phyloP scores from a whole-genome alignment of 768 basidiomycete genomes.

The Phylloporus sp. region DNA sequence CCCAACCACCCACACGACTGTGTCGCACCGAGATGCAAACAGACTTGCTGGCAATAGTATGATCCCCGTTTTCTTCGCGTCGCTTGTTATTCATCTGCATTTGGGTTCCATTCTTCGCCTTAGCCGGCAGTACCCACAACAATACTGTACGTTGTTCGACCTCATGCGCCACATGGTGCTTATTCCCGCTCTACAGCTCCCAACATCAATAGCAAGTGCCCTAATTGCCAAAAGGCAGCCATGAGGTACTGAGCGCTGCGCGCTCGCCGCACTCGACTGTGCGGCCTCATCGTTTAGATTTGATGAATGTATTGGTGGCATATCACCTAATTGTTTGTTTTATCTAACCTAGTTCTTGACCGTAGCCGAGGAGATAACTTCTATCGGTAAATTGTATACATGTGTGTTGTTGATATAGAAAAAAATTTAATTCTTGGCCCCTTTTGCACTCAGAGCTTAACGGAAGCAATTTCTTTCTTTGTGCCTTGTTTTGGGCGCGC shows the following conservation, averaged over 20 bases:
- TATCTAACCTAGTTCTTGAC: constrained; percentile 24
- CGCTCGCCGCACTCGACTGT: constrained; percentile 1
- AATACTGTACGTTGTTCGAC: constrained; percentile 37
- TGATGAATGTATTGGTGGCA: constrained; percentile 4
- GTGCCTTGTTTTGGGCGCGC: constrained; percentile 10
- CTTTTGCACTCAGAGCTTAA: constrained; percentile 20
- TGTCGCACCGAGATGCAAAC: constrained; percentile 39
- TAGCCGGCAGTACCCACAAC: constrained; percentile 44
- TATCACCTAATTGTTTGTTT: constrained; percentile 23
- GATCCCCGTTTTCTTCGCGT: constrained; percentile 1
- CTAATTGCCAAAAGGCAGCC: constrained; percentile 34
- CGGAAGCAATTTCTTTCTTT: constrained; percentile 25
- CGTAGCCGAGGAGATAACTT: constrained; percentile 25
- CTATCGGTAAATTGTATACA: constrained; percentile 17
- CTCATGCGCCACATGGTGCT: background rate
- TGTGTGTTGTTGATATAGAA: background rate
- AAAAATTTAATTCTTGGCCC: constrained; percentile 12
- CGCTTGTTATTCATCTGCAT: constrained; percentile 8
- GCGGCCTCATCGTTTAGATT: constrained; percentile 13
- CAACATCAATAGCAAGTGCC: constrained; percentile 39
- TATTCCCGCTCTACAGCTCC: constrained; percentile 32
- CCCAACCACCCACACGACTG: constrained; percentile 46
- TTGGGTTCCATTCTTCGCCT: constrained; percentile 2
- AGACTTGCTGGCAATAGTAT: constrained; percentile 49
- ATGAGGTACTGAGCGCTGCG: constrained; percentile 21